phyloP scores from a whole-genome alignment of 305 asterid genomes.

The Fraxinus albicans region DNA sequence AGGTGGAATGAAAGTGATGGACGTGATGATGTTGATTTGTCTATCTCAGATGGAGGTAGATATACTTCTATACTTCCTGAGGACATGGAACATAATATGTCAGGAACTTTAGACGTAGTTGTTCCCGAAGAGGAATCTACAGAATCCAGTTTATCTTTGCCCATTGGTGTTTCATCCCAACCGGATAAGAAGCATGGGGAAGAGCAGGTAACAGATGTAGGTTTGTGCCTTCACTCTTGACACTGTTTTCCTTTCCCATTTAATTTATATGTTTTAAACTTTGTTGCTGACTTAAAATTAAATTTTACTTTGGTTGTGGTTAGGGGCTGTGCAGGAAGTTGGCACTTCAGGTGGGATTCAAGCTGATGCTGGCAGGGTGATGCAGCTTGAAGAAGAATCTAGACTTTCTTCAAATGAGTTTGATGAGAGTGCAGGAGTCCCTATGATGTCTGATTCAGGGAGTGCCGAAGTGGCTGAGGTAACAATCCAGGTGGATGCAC shows the following conservation, averaged over 20 bases:
- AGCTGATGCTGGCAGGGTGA: conserved; percentile 40
- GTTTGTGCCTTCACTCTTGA: conserved; percentile 94
- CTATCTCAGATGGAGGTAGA: conserved; percentile 34
- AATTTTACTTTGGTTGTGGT: conserved; percentile 46
- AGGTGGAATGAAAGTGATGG: conserved; percentile 27
- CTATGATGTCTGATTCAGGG: conserved; percentile 32
- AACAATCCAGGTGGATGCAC: conserved; percentile 26
- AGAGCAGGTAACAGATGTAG: conserved; percentile 98
- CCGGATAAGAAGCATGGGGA: conserved; percentile 39
- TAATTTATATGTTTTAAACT: conserved; percentile 5
- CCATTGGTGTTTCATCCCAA: conserved; percentile 39
- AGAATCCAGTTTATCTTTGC: conserved; percentile 34
- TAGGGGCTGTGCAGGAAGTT: conserved; percentile 87
- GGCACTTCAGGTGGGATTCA: conserved; percentile 48
- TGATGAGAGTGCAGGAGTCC: conserved; percentile 30
- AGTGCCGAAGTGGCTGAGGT: conserved; percentile 31
- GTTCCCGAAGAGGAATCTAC: conserved; percentile 32
- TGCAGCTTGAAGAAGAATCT: conserved; percentile 41
- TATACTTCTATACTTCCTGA: conserved; percentile 34
- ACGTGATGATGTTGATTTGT: conserved; percentile 23
- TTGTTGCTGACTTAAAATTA: conserved; percentile 32
- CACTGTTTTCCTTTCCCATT: conserved; percentile 22
- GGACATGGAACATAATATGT: conserved; percentile 29
- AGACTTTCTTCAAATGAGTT: conserved; percentile 37
- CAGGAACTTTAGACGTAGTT: conserved; percentile 28